phyloP scores from a whole-genome alignment of 805 yeast species.

The Grigorovia transvaalensis region DNA sequence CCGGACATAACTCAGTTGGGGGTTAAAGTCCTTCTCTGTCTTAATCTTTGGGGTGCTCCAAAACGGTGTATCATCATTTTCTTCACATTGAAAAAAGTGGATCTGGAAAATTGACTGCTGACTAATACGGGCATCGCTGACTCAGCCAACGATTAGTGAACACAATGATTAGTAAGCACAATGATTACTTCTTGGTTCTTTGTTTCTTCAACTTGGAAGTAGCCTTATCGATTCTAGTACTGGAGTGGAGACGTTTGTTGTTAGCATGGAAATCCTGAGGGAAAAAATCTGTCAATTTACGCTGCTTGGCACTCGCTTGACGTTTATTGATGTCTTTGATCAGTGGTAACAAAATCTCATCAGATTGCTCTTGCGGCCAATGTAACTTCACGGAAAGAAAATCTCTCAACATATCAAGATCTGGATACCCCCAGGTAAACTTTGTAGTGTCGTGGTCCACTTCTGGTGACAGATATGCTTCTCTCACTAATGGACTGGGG shows the following conservation, averaged over 20 bases:
- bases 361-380: conserved; percentile 69
- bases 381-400: conserved; percentile 63
- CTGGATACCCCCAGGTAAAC: conserved; percentile 87
- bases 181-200: neutral
- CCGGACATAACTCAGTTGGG: neutral
- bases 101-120: no score
- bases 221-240: conserved; percentile 54
- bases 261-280: conserved; percentile 42
- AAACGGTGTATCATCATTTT: neutral
- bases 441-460: conserved; percentile 72
- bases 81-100: neutral
- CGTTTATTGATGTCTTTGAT: conserved; percentile 67
- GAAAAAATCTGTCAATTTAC: conserved; percentile 57
- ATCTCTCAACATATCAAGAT: conserved; percentile 63
- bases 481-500: conserved; percentile 57
- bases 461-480: conserved; percentile 71
- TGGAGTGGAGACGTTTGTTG: conserved; percentile 30
- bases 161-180: neutral
- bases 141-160: neutral
- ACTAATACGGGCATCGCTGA: neutral
- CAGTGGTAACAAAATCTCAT: conserved; percentile 77
- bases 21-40: neutral
- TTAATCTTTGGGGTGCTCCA: neutral
- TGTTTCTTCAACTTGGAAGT: conserved; percentile 36
- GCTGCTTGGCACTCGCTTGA: conserved; percentile 38